These are phyloP conservation scores for Clarkia xantiana DNA, from an alignment of 345 rosid species.

Conservation along the genomic window DNA sequence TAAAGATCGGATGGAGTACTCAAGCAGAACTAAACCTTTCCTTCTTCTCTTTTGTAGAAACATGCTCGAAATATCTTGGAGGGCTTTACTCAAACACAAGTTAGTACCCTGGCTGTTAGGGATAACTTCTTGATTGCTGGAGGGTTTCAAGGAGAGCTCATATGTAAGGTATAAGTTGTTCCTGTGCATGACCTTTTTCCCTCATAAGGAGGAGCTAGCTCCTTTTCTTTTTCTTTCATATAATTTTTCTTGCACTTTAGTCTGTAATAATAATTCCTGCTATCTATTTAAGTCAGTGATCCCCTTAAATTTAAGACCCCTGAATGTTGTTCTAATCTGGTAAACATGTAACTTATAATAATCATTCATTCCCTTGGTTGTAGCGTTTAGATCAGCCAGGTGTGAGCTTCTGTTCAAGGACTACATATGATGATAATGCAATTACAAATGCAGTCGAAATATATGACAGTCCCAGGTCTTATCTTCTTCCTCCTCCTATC, in stretches of 20 bases:
- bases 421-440: constrained; percentile 48
- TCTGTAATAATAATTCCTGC: too few species aligned
- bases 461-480: constrained; percentile 32
- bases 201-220: neutral
- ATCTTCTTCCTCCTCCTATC: neutral
- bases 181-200: neutral
- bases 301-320: too few species aligned
- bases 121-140: constrained; percentile 47
- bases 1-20: neutral
- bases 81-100: constrained; percentile 47
- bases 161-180: constrained; percentile 25
- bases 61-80: constrained; percentile 43
- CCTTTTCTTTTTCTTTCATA: neutral
- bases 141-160: constrained; percentile 53
- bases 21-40: constrained; percentile 1
- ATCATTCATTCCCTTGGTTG: constrained; percentile 5
- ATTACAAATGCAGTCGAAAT: constrained; percentile 55
- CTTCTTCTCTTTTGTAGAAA: constrained; percentile 20
- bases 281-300: too few species aligned
- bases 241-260: neutral
- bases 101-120: constrained; percentile 41
- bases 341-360: neutral
- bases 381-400: constrained; percentile 45
- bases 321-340: too few species aligned
- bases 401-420: constrained; percentile 40